phyloP scores from a whole-genome alignment of 768 basidiomycete species.

The Lentinula aciculospora region DNA sequence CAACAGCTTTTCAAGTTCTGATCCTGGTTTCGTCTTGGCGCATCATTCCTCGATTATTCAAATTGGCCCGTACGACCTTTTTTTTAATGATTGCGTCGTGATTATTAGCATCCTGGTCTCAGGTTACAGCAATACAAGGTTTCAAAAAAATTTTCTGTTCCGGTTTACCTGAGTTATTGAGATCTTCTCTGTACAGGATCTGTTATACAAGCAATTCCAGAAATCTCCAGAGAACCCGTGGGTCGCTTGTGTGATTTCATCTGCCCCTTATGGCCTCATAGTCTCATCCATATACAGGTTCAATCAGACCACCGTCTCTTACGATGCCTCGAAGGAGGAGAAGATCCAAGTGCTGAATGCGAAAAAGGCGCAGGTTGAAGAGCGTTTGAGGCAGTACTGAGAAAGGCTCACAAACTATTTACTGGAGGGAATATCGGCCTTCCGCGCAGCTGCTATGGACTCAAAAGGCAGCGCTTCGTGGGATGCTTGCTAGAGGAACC shows the following conservation, averaged over 20 bases:
- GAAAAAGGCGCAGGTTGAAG: constrained; percentile 59
- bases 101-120: constrained; percentile 74
- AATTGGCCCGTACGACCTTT: constrained; percentile 4
- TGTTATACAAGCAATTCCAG: constrained; percentile 92
- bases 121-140: constrained; percentile 89
- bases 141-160: constrained; percentile 9
- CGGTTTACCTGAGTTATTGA: neutral
- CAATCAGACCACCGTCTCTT: constrained; percentile 75
- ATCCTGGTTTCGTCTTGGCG: neutral
- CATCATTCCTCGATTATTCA: neutral
- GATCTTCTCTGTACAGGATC: constrained; percentile 43
- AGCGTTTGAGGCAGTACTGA: constrained; percentile 48
- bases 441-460: neutral
- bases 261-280: neutral
- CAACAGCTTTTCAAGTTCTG: neutral
- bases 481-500: neutral
- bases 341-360: constrained; percentile 70
- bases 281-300: constrained; percentile 42
- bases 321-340: constrained; percentile 86
- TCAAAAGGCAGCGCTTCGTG: neutral
- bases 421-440: neutral
- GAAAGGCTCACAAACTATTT: neutral
- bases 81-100: constrained; percentile 9
- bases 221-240: constrained; percentile 96
- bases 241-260: constrained; percentile 18